Conservation (phyloP, 192 early-diverging fungal genomes). For the Helicostylum pulchrum region DNA sequence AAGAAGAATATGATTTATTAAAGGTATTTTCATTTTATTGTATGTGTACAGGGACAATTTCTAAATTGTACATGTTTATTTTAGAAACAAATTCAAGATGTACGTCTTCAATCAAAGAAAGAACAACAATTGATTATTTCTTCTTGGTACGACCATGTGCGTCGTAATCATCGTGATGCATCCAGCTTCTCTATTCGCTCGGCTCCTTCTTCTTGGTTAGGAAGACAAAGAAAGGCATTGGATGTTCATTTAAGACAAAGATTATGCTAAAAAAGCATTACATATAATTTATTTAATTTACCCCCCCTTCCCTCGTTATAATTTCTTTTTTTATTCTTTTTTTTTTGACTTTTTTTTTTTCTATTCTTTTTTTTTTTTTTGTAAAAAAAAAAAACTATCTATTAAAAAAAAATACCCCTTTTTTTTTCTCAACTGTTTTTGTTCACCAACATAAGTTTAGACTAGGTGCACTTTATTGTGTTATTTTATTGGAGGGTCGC, state of each 20-base stretch:
- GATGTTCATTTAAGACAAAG: slow-evolving; percentile 50
- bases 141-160: slow-evolving; percentile 68
- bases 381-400: no score
- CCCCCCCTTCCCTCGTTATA: no score
- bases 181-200: slow-evolving; percentile 49
- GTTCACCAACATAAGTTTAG: no score
- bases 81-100: slow-evolving; percentile 68
- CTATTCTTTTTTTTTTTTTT: no score
- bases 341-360: no score
- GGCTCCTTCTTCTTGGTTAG: slow-evolving; percentile 67
- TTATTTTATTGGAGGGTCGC: no score
- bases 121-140: slow-evolving; percentile 82
- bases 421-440: no score
- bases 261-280: slow-evolving; percentile 14
- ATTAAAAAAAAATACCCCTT: no score
- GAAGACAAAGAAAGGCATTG: slow-evolving; percentile 62
- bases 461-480: no score
- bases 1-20: slow-evolving; percentile 36
- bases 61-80: background rate
- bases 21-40: slow-evolving; percentile 17
- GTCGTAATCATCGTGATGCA: slow-evolving; percentile 34
- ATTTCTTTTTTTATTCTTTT: no score
- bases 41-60: no score
- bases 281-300: no score
- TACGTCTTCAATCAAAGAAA: slow-evolving; percentile 62